Evolutionary conservation across 176 grass and related monocot genomes (phyloP), one percentile per base, ranked within the genome.

Genomic region (Olyra latifolia): DNA sequence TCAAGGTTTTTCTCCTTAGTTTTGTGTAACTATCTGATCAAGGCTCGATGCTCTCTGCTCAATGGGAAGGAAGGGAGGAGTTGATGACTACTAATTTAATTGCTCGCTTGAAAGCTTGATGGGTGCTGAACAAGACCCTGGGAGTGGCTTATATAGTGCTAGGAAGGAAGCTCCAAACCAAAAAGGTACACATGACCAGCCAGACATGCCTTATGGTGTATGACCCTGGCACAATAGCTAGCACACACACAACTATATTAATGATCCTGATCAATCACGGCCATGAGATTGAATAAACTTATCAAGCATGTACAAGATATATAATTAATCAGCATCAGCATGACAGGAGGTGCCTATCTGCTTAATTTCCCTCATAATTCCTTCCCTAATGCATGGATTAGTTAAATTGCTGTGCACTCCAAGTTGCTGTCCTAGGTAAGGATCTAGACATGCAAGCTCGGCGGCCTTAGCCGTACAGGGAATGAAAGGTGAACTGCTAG

Each of bases 91-190:
- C 61, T 58, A 42, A 40, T 58, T 10, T 22, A 78, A 72, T 52
- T 67, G 52, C 69, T 50, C 74, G 43, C 68, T 25, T 79, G 52
- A n/a, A 50, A 52, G 62, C 23, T 83, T 88, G 75, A 67, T 32
- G 61, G 32, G 20, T 69, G 61, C 28, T 80, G 22, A 53, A 53
- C 15, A 59, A 38, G 62, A 46, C 19, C 50, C 19, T 38, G 10
- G n/a, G 19, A 17, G 11, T 20, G 23, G 75, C 68, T 61, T 88
- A 80, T 88, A 88, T 84, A 88, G 61, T 17, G 50, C 8, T 24
- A 20, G 40, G 4, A 32, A 16, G 43, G 66, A 72, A 58, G 41
- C 7, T 41, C 15, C 17, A 15, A 49, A 40, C 29, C 24, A 22
- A 84, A 88, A 88, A 84, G 60, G 67, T 0, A 24, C 46, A 48